Percentiles rank a stretch among this genome's conserved stretches.
Evolutionary conservation across 129 eudicot species (phyloP).

Genomic region (Scalesia atractyloides): DNA sequence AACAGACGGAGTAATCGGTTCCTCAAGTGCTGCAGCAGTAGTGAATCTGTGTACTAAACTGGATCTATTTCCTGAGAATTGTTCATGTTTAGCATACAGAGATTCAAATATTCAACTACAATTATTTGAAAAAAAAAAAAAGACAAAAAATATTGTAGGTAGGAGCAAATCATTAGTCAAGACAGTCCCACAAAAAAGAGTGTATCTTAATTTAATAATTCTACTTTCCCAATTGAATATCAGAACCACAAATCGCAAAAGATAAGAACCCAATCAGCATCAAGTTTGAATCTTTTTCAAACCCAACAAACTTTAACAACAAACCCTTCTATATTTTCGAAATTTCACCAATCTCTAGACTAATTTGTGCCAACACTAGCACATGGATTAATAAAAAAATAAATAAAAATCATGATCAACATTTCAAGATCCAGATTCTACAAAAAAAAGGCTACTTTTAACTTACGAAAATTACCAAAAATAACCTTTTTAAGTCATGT

Average conservation of each 20-base stretch:
- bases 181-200: constrained; percentile 14
- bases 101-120: constrained; percentile 17
- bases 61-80: constrained; percentile 33
- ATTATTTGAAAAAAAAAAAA: neutral
- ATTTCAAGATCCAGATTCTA: constrained; percentile 14
- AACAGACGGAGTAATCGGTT: constrained; percentile 57
- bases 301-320: neutral
- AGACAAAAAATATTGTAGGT: neutral
- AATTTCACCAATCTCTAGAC: neutral
- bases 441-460: neutral
- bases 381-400: neutral
- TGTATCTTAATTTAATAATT: neutral
- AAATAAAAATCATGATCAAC: neutral
- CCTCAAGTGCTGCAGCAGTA: constrained; percentile 46
- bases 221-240: neutral
- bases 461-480: neutral
- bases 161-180: constrained; percentile 6
- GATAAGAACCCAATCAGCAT: neutral
- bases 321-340: neutral
- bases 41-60: constrained; percentile 33
- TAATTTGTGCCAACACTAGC: neutral
- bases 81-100: neutral
- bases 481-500: neutral
- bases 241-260: constrained; percentile 6
- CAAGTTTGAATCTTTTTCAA: constrained; percentile 12